phyloP scores from a whole-genome alignment of 176 grass and related monocot species.

The Carex parvula region DNA sequence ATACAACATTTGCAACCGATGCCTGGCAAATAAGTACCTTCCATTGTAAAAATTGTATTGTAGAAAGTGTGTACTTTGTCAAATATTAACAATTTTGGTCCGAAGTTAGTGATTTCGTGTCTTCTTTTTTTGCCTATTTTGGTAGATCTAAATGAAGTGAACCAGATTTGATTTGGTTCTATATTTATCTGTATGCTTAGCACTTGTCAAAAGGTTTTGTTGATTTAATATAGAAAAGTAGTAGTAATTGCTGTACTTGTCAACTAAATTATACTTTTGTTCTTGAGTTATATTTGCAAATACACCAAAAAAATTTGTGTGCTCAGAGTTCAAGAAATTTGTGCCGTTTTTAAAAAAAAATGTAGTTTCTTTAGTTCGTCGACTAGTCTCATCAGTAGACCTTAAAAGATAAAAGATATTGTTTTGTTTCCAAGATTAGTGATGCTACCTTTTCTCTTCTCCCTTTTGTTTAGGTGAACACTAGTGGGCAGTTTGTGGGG shows the following conservation, averaged over 20 bases:
- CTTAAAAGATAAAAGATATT: not conserved
- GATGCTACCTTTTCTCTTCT: not conserved
- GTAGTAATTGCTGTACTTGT: not conserved
- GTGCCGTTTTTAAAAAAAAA: not conserved
- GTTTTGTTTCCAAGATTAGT: not conserved
- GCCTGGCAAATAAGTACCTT: not conserved
- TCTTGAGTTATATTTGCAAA: not conserved
- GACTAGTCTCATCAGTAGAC: not conserved
- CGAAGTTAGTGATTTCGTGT: not conserved
- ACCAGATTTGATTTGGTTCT: not conserved
- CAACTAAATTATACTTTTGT: not conserved
- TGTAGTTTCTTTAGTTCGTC: not conserved
- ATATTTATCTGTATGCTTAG: not conserved
- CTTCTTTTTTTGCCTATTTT: not conserved
- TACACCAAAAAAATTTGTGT: not conserved
- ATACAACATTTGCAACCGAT: not conserved
- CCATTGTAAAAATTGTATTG: not conserved
- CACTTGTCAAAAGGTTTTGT: not conserved
- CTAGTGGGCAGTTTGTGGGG: slow-evolving; percentile 80
- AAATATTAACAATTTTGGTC: not conserved
- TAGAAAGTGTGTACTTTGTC: not conserved
- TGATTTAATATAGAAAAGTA: not conserved
- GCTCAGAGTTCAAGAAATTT: not conserved
- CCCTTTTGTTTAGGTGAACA: slow-evolving; percentile 56
- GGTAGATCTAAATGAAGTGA: not conserved